A percentile compares a stretch with the other conserved stretches of the same genome.
phyloP scores from a whole-genome alignment of 2,329 filamentous ascomycete species.

The Fusarium sp. region DNA sequence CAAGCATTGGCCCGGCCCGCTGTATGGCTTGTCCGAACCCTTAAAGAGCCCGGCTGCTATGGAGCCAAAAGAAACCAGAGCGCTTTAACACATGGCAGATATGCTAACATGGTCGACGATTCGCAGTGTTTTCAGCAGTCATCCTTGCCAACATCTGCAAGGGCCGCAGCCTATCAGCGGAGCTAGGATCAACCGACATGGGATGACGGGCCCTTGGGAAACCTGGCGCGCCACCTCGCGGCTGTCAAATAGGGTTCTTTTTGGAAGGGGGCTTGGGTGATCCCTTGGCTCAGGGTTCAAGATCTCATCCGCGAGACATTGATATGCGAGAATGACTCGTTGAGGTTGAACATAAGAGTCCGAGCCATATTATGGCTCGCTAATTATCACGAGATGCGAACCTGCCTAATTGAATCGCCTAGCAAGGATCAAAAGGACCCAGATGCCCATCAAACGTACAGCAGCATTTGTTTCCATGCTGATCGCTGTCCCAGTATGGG shows the following conservation, averaged over 20 bases:
- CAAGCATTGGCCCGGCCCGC: conserved; percentile 38
- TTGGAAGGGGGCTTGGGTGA: conserved; percentile 33
- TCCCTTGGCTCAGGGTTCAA: conserved; percentile 27
- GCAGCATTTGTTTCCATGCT: conserved; percentile 23
- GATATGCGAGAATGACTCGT: conserved; percentile 1
- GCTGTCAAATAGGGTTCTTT: conserved; percentile 31
- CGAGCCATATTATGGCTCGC: not conserved
- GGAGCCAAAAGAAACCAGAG: conserved; percentile 30
- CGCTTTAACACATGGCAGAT: conserved; percentile 36
- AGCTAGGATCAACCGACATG: conserved; percentile 34
- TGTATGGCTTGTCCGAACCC: conserved; percentile 21
- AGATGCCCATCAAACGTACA: conserved; percentile 11
- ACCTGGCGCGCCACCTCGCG: conserved; percentile 36
- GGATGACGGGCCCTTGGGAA: conserved; percentile 32
- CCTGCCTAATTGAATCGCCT: not conserved
- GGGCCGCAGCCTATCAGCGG: conserved; percentile 45
- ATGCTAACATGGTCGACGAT: conserved; percentile 30
- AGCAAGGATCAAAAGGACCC: conserved; percentile 17
- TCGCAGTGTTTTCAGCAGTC: conserved; percentile 32
- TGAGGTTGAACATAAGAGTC: not conserved
- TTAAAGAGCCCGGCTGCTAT: conserved; percentile 26
- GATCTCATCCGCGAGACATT: conserved; percentile 21
- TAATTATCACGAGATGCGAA: conserved; percentile 1
- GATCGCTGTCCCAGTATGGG: conserved; percentile 15
- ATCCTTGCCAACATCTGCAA: conserved; percentile 46